These are phyloP conservation scores for Alternaria sp. DNA, from an alignment of 2,329 filamentous ascomycete species.

Conservation along the genomic window DNA sequence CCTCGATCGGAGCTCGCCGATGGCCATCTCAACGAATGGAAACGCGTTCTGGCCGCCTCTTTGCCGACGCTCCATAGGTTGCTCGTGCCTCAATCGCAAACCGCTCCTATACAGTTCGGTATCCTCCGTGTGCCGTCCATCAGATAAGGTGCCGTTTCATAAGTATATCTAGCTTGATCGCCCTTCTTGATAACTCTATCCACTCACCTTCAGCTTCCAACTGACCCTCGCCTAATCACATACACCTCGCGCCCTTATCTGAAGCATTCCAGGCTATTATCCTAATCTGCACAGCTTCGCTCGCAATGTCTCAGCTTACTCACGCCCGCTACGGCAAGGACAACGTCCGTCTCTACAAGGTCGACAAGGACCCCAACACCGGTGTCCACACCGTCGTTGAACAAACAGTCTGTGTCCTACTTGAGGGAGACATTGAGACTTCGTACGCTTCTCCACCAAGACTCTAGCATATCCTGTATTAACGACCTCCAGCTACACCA, in stretches of 20 bases:
- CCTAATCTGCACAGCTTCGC: background rate
- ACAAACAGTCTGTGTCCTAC: slow-evolving; percentile 90
- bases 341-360: slow-evolving; percentile 98
- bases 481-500: slow-evolving; percentile 72
- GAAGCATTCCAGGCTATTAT: background rate
- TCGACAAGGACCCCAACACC: slow-evolving; percentile 77
- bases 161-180: slow-evolving; percentile 38
- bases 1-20: slow-evolving; percentile 43
- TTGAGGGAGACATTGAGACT: slow-evolving; percentile 89
- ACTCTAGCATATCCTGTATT: slow-evolving; percentile 8
- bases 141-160: slow-evolving; percentile 34
- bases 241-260: background rate
- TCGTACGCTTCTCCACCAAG: slow-evolving; percentile 62
- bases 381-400: slow-evolving; percentile 86
- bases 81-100: slow-evolving; percentile 21
- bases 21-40: slow-evolving; percentile 37
- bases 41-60: slow-evolving; percentile 30
- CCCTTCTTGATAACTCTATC: slow-evolving; percentile 21
- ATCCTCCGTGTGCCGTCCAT: slow-evolving; percentile 35
- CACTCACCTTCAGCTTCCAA: slow-evolving; percentile 9
- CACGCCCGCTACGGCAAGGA: slow-evolving; percentile 87
- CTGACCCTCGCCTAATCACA: slow-evolving; percentile 4
- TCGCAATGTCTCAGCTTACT: slow-evolving; percentile 55
- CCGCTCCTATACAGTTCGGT: slow-evolving; percentile 38
- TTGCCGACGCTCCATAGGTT: slow-evolving; percentile 26